Evolutionary conservation across 192 early-diverging fungal genomes (phyloP).

Genomic region (Podila minutissima): DNA sequence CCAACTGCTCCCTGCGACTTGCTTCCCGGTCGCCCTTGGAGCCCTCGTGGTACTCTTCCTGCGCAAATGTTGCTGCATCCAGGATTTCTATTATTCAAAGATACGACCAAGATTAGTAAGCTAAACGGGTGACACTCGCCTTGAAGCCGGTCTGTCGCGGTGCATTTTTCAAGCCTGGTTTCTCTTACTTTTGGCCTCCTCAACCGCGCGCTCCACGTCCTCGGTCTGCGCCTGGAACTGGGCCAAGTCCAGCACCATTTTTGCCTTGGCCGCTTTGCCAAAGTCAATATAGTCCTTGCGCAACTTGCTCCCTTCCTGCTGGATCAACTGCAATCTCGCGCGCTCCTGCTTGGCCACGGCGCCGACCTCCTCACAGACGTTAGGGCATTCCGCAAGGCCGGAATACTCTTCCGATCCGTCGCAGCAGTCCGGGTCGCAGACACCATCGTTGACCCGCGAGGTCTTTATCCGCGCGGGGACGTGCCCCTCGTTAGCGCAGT

Average conservation of each 20-base stretch:
- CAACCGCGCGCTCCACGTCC: conserved; percentile 15
- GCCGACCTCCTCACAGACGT: conserved; percentile 78
- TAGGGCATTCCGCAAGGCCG: conserved; percentile 69
- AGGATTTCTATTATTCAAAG: conserved; percentile 3
- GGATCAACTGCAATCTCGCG: conserved; percentile 24
- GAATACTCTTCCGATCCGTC: conserved; percentile 93
- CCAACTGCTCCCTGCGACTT: conserved; percentile 8
- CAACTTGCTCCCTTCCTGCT: conserved; percentile 25
- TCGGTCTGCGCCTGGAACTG: conserved; percentile 20
- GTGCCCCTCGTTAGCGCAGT: conserved; percentile 86
- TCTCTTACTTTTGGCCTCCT: conserved; percentile 40
- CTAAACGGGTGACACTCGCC: too few species aligned
- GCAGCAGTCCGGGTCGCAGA: conserved; percentile 96
- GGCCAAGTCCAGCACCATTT: conserved; percentile 14
- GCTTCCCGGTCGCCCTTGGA: conserved; percentile 25
- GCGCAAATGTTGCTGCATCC: conserved; percentile 11
- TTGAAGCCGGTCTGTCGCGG: too few species aligned
- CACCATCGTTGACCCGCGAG: conserved; percentile 90
- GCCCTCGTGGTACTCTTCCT: conserved; percentile 22
- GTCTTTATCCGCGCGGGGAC: conserved; percentile 70
- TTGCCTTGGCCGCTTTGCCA: conserved; percentile 13
- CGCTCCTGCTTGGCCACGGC: conserved; percentile 51
- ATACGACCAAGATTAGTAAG: neutral
- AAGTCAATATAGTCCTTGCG: conserved; percentile 28
- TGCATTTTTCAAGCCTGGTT: neutral